Percentiles rank a stretch among this genome's conserved stretches.
These are phyloP conservation scores for Canariomyces notabilis DNA, from an alignment of 2,329 filamentous ascomycete species.

Conservation along the genomic window DNA sequence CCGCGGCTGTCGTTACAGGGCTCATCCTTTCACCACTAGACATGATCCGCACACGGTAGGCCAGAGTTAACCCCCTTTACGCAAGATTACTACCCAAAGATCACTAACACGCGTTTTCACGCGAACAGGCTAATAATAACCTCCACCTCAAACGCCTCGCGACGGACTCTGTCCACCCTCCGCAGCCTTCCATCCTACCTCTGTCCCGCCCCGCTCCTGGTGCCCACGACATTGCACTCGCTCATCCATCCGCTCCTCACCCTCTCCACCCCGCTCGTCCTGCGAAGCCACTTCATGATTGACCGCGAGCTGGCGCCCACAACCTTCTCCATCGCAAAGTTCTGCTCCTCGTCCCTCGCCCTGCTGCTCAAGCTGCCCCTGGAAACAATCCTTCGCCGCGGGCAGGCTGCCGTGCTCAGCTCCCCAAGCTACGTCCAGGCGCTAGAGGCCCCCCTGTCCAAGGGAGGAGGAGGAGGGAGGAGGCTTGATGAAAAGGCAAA, in stretches of 20 bases:
- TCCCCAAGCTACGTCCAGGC: constrained; percentile 48
- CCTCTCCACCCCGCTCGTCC: constrained; percentile 75
- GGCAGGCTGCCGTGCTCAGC: constrained; percentile 70
- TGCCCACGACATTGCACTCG: constrained; percentile 84
- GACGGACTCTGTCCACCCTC: constrained; percentile 73
- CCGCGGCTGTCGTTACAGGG: constrained; percentile 65
- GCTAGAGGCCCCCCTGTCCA: constrained; percentile 31
- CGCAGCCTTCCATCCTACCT: constrained; percentile 72
- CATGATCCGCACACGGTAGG: constrained; percentile 71
- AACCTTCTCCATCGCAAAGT: constrained; percentile 76
- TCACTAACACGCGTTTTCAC: not conserved
- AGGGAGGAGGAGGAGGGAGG: constrained; percentile 2
- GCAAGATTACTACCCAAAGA: not conserved
- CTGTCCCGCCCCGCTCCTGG: constrained; percentile 63
- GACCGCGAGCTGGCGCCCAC: constrained; percentile 77
- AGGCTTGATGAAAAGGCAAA: constrained; percentile 9
- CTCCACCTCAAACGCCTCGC: constrained; percentile 64
- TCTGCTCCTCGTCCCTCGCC: constrained; percentile 72
- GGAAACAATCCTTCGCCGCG: constrained; percentile 85
- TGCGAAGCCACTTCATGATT: constrained; percentile 79
- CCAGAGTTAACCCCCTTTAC: constrained; percentile 28
- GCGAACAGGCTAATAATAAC: constrained; percentile 69
- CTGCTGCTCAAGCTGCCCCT: constrained; percentile 83
- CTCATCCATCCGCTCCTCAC: constrained; percentile 78
- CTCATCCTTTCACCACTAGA: constrained; percentile 82